Evolutionary conservation across 208 protist species (phyloP).

Genomic region (Jaenimonas drosophilae): DNA sequence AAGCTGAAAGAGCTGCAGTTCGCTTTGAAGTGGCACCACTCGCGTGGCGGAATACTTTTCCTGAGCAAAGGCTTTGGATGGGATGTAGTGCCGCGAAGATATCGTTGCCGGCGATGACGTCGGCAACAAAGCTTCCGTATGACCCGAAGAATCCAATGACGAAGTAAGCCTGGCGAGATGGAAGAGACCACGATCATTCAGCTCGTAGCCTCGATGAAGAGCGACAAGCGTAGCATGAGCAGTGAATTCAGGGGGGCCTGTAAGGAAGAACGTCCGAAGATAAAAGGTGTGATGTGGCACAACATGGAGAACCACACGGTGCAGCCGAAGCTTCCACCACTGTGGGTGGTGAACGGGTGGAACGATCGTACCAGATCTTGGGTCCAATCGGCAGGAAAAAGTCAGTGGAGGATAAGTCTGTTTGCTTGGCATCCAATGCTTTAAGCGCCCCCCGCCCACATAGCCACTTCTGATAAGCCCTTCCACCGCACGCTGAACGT

Average conservation of each 20-base stretch:
- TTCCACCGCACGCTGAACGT: constrained; percentile 30
- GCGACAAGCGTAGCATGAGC: constrained; percentile 39
- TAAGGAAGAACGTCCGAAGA: constrained; percentile 40
- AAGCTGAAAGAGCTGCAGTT: too few species aligned
- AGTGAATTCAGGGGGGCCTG: constrained; percentile 45
- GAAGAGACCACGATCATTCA: constrained; percentile 49
- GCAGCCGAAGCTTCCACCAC: constrained; percentile 24
- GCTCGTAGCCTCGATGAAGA: constrained; percentile 25
- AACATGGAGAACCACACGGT: constrained; percentile 21
- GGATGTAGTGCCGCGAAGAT: too few species aligned
- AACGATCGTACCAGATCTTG: neutral
- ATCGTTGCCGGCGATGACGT: too few species aligned
- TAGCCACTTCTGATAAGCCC: constrained; percentile 27
- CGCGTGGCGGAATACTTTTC: too few species aligned
- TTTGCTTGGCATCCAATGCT: too few species aligned
- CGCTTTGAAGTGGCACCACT: too few species aligned
- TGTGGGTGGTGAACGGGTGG: too few species aligned
- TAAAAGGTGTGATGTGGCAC: constrained; percentile 19
- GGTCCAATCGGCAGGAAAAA: too few species aligned
- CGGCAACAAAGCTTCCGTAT: too few species aligned
- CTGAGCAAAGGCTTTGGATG: too few species aligned
- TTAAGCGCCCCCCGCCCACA: constrained; percentile 13
- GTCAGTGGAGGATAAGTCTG: too few species aligned
- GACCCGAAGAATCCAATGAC: too few species aligned
- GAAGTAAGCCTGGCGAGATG: neutral